Evolutionary conservation across 2,329 filamentous ascomycete species (phyloP), one percentile per base, ranked within the genome.

Genomic region (Sordariomycetes sp.): DNA sequence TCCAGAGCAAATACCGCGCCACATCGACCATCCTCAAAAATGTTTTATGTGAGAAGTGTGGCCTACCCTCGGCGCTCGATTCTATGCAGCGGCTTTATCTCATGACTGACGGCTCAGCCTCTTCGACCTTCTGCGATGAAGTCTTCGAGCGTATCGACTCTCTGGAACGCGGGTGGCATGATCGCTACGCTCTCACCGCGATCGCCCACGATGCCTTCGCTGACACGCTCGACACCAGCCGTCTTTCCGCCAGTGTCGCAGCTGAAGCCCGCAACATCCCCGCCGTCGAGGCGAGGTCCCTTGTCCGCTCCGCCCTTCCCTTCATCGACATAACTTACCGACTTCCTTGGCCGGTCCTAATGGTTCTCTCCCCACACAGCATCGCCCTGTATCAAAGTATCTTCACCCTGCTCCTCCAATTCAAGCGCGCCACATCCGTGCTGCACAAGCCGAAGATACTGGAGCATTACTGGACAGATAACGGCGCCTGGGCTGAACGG

Each of bases 131-230:
- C 44, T 73, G 81, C 10, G 67, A 69, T 18, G 71, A 72, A 10
- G 55, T 95, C 2, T 94, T 94, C 49, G 73, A 79, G 36, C 78
- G 82, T 32, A 70, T 95, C 29, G 83, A 92, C 44, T 64, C 60
- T 2, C 47, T 69, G 12, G 67, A 61, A 50, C 55, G 49, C 6
- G 61, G 60, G 23, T 95, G 87, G 88, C 79, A 81, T 40, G 86
- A 95, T 52, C 75, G 79, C 15, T 94, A 90, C 48, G 69, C 82
- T 1, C 63, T 95, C 19, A 92, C 83, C 0, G 85, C 88, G 43
- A 59, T 86, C 3, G 79, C 82, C 1, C 82, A 86, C 38, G 79
- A 79, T 36, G 77, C 82, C 0, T 87, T 86, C 50, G 67, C 74
- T 2, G 44, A 58, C 1, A 59, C 61, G 2, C 55, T 84, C 2